Base-by-base conservation (phyloP, 2,329 filamentous ascomycete species). In the Zymoseptoria ardabiliae region DNA sequence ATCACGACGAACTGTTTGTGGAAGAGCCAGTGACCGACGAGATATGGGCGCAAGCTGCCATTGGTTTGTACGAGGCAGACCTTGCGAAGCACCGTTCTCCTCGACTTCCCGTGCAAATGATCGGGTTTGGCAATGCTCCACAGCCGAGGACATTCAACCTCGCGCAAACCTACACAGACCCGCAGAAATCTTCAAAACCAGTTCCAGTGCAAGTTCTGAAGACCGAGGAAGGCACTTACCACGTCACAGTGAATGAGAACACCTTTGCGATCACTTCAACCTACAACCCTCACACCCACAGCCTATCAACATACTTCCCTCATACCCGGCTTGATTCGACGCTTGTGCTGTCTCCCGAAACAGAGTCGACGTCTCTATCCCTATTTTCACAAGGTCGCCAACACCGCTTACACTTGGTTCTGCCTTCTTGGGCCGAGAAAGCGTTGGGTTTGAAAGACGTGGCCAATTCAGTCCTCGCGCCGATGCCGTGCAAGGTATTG, bases 401-500 rank as follows among this genome's bases (percentile, higher is more conserved):
- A 63, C 82, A 85, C 68, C 78, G 80, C 1, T 73, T 88, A 4
- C 74, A 76, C 9, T 74, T 84, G 21, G 77, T 80, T 0, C 74
- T 78, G 51, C 91, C 93, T 0, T 79, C 80, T 51, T 99, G 92
- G 91, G 88, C 89, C 59, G 89, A 91, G 68, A 93, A 95, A 75
- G 91, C 91, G 0, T 79, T 97, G 7, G 92, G 93, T 0, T 77
- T 89, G 63, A 92, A 90, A 72, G 90, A 96, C 70, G 82, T 83
- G 0, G 81, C 86, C 6, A 92, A 93, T 61, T 94, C 88, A 56
- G 91, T 97, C 1, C 81, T 90, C 22, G 91, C 94, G 21, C 94
- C 94, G 0, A 99, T 99, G 94, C 94, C 94, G 1, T 97, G 94
- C 77, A 97, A 97, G 77, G 88, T 99, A 23, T 77, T 99, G 62